A percentile compares a stretch with the other conserved stretches of the same genome.
Conservation (phyloP, 139 green algal species). For the Chlorella sp. region DNA sequence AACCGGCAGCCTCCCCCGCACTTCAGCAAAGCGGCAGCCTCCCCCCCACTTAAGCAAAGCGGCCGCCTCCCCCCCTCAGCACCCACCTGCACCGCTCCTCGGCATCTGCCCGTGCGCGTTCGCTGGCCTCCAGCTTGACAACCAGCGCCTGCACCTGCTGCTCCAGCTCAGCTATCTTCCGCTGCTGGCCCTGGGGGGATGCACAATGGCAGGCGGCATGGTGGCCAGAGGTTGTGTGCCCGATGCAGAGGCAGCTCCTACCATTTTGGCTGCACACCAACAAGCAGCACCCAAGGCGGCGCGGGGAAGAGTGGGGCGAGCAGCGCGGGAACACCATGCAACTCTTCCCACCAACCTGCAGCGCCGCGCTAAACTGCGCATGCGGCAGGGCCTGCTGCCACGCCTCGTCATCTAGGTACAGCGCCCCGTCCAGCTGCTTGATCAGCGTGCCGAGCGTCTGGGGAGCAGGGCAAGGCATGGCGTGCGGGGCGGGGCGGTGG, state of each 20-base stretch:
- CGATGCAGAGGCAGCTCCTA: too few relatives aligned
- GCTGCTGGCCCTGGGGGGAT: slow-evolving; percentile 29
- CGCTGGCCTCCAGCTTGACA: slow-evolving; percentile 22
- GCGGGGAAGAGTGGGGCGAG: too few relatives aligned
- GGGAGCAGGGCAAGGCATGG: too few relatives aligned
- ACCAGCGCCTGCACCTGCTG: background rate
- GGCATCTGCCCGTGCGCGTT: background rate
- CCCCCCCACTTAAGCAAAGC: too few relatives aligned
- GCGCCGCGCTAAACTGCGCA: slow-evolving; percentile 5
- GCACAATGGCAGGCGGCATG: background rate
- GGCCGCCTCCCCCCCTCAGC: background rate
- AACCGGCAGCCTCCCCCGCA: too few relatives aligned
- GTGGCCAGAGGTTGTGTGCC: too few relatives aligned
- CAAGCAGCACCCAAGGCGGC: too few relatives aligned
- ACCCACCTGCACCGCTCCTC: slow-evolving; percentile 3
- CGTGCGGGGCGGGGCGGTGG: too few relatives aligned
- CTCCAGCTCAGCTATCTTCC: slow-evolving; percentile 30
- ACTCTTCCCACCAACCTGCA: background rate
- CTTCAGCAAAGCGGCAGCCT: too few relatives aligned
- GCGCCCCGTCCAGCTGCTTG: slow-evolving; percentile 14
- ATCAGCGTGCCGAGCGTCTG: background rate
- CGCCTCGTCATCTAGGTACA: slow-evolving; percentile 16
- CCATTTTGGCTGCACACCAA: too few relatives aligned
- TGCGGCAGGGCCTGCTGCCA: slow-evolving; percentile 24
- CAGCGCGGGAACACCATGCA: background rate